Evolutionary conservation across 1,139 yeast genomes (phyloP), one percentile per base, ranked within the genome.

Genomic region (Yamadazyma diospyri): DNA sequence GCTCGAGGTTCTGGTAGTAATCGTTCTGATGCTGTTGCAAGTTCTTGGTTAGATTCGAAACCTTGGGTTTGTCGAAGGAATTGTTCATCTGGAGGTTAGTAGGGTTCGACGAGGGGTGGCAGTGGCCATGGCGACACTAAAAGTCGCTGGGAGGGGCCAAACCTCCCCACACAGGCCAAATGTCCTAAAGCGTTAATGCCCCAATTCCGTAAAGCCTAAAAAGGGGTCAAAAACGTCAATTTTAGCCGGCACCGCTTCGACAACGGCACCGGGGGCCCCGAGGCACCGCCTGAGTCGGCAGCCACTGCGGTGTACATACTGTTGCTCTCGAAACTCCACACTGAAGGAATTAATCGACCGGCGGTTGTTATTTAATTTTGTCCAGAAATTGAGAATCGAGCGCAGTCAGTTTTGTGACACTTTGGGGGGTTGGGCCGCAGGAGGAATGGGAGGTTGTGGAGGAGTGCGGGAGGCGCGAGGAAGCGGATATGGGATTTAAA

Each of bases 21-120:
- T 27, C 29, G 12, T 27, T 24, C 12, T 28, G 30, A 16, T 33
- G 38, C 30, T 33, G 37, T 43, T 61, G 48, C 37, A 64, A 51
- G 37, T 61, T 66, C 38, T 55, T 62, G 30, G 73, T 67, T 35
- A 67, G 49, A 43, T 67, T 67, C 23, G 72, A 66, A 5, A 44
- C 29, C 29, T 40, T 42, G 7, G 47, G 45, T 34, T 42, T 45
- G n/a, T 39, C 38, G 23, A 27, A 39, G 12, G 47, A 43, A 26
- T 42, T 40, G 30, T 39, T 39, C 44, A 40, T 42, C 34, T 32
- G 17, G n/a, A 14, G 6, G 13, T 27, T 16, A 29, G 25, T 33
- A 33, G 33, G 22, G 23, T 11, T 25, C 19, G 26, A n/a, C n/a
- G n/a, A n/a, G n/a, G 16, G 16, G 26, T 23, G 26, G 13, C 4